Base-by-base conservation (phyloP, 306 rosid genomes). In the Cicer chorassanicum region DNA sequence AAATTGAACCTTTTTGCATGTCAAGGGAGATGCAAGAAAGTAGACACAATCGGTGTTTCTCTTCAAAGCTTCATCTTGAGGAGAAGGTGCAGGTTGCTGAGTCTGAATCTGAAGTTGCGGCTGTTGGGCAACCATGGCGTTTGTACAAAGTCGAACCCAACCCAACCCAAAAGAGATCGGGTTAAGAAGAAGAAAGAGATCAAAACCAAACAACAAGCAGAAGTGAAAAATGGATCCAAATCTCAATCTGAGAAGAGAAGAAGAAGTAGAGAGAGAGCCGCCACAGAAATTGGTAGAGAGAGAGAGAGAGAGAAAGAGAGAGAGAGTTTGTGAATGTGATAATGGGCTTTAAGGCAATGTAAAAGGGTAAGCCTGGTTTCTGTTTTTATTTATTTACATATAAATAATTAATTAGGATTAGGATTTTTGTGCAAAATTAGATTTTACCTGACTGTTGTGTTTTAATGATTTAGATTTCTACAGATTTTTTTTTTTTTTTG, bases 21-120 rank as follows among this genome's bases (percentile, higher is more conserved):
- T 92, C 76, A 95, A 83, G 18, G 99, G 99, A 43, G 99, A 95
- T 5, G 99, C 99, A 6, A 95, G 93, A 84, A 95, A 95, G 93
- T 95, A 95, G 44, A 95, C 99, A 50, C 99, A 95, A 78, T 95
- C 99, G 67, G 99, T 92, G 78, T 88, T 95, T 55, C 98, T 85
- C 88, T 95, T 95, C 75, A 90, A 54, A 51, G 93, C 94, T 82
- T 95, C 98, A 43, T 95, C 99, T 60, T 92, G 92, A 0, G 91
- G 83, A 68, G 97, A 73, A 41, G 92, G 34, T 14, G 83, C 7
- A 6, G 90, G 62, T n/a, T 70, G 80, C 24, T 75, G 77, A 60
- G 85, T 53, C 59, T 84, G 86, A 65, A 83, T 76, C 13, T 55
- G 89, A 5, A 72, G 84, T 15, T 81, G 87, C 18, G 82, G 80